These are phyloP conservation scores for Abelmoschus esculentus DNA, from an alignment of 345 rosid species.

Conservation along the genomic window DNA sequence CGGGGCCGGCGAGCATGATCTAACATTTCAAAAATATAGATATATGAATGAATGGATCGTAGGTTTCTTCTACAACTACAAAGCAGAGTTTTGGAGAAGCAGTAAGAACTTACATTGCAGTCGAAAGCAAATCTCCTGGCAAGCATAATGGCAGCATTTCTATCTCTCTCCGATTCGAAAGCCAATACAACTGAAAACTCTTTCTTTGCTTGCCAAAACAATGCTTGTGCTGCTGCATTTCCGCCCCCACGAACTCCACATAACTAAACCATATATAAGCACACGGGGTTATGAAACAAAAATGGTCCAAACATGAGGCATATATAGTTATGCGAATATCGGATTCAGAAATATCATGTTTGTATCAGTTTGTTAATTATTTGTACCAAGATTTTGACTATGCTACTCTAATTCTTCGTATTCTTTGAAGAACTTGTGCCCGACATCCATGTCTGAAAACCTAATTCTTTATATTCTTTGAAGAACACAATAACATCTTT, in stretches of 20 bases:
- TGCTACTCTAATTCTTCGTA: background rate
- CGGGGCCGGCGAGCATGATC: slow-evolving; percentile 61
- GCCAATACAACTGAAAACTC: slow-evolving; percentile 72
- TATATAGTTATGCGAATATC: background rate
- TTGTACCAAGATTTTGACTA: background rate
- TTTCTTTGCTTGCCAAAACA: slow-evolving; percentile 84
- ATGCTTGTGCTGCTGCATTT: slow-evolving; percentile 88
- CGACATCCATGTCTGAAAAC: background rate
- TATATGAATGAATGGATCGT: background rate
- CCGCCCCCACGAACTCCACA: slow-evolving; percentile 99
- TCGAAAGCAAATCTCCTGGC: slow-evolving; percentile 94
- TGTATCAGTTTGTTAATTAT: background rate
- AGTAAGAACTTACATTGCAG: slow-evolving; percentile 82
- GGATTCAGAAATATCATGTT: background rate
- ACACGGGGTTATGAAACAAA: slow-evolving; percentile 11
- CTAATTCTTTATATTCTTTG: background rate
- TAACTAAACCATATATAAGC: slow-evolving; percentile 34
- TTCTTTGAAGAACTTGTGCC: background rate
- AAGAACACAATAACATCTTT: background rate
- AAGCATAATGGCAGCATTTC: slow-evolving; percentile 89
- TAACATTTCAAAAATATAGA: slow-evolving; percentile 18
- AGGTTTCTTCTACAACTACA: background rate
- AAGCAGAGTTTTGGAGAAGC: background rate
- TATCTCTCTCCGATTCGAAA: slow-evolving; percentile 80
- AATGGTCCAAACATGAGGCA: background rate